phyloP scores from a whole-genome alignment of 192 early-diverging fungal species.

The Phlyctochytrium bullatum region DNA sequence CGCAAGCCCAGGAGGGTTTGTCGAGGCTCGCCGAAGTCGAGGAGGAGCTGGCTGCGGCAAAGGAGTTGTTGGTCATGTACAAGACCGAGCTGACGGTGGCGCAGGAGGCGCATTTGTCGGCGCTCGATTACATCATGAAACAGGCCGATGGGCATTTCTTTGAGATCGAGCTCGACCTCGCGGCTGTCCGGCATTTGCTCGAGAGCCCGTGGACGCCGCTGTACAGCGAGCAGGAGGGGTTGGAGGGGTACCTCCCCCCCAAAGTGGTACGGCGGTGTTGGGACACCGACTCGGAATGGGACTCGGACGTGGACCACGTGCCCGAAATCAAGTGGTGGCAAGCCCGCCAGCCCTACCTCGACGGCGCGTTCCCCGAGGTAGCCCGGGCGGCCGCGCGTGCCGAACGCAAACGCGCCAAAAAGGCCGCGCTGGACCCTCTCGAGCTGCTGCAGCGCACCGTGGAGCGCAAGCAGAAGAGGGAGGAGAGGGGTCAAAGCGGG shows the following conservation, averaged over 20 bases:
- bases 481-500: no score
- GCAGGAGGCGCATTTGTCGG: conserved; percentile 37
- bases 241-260: conserved; percentile 18
- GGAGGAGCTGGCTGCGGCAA: conserved; percentile 38
- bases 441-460: no score
- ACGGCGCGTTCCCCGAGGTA: no score
- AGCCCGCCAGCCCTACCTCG: no score
- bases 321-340: conserved; percentile 17
- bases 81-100: conserved; percentile 38
- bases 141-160: conserved; percentile 30
- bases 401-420: no score
- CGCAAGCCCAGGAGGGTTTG: conserved; percentile 6
- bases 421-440: no score
- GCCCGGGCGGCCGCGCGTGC: no score
- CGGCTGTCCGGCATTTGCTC: conserved; percentile 35
- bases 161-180: conserved; percentile 45
- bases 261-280: conserved; percentile 31
- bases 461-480: no score
- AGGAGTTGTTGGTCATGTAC: conserved; percentile 38
- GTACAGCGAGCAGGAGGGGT: conserved; percentile 19
- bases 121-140: conserved; percentile 37
- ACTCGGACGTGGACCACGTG: conserved; percentile 40
- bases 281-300: conserved; percentile 50
- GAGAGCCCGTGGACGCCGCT: conserved; percentile 34
- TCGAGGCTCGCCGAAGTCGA: conserved; percentile 20